Percentiles rank a stretch among this genome's conserved stretches.
phyloP scores from a whole-genome alignment of 2,329 filamentous ascomycete genomes.

The Verticillium albo-atrum region DNA sequence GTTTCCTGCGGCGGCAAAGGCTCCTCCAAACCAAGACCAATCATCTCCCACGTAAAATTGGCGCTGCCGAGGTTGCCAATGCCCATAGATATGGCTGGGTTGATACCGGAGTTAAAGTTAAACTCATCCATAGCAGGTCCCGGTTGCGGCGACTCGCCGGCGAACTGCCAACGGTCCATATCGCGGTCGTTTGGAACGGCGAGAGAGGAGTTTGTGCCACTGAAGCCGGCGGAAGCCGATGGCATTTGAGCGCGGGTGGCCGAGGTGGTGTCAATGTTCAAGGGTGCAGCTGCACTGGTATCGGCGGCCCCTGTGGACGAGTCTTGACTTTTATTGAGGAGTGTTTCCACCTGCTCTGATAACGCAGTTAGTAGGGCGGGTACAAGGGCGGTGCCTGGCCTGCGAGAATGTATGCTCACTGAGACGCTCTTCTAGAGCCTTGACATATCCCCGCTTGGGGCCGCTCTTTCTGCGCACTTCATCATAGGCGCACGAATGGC shows the following conservation, averaged over 20 bases:
- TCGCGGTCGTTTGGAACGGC: constrained; percentile 42
- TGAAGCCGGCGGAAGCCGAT: constrained; percentile 31
- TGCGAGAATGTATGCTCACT: constrained; percentile 52
- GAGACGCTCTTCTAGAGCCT: constrained; percentile 85
- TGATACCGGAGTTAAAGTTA: constrained; percentile 46
- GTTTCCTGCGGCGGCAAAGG: constrained; percentile 55
- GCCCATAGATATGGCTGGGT: constrained; percentile 24
- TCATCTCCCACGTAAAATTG: constrained; percentile 76
- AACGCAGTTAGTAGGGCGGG: background rate
- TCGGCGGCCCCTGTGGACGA: background rate
- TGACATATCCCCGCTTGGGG: constrained; percentile 91
- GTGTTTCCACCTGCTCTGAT: constrained; percentile 80
- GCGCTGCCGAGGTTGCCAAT: constrained; percentile 27
- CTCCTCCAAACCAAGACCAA: constrained; percentile 55
- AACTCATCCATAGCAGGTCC: constrained; percentile 48
- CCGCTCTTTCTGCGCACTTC: constrained; percentile 92
- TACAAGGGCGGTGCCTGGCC: background rate
- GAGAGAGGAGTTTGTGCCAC: constrained; percentile 40
- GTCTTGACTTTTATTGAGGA: constrained; percentile 70
- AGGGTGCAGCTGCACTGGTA: background rate
- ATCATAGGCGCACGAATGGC: constrained; percentile 85
- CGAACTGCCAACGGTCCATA: constrained; percentile 52
- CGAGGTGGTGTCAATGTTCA: background rate
- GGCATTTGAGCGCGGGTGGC: constrained; percentile 25
- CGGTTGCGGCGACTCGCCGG: constrained; percentile 47